Conservation (phyloP, 768 basidiomycete species). For the Tephrocybe sp. region DNA sequence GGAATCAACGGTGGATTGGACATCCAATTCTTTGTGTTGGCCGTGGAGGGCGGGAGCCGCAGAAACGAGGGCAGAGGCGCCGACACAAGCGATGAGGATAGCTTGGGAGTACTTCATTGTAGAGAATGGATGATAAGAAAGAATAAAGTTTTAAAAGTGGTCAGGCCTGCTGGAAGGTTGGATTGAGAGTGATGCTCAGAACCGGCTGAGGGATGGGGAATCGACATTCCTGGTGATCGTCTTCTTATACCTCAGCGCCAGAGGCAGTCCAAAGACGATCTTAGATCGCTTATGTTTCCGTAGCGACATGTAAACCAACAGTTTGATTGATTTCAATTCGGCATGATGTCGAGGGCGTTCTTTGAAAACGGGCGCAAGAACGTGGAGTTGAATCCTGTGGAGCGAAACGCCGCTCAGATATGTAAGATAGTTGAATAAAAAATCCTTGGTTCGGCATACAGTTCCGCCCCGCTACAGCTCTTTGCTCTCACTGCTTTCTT, state of each 20-base stretch:
- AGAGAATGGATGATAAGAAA: constrained; percentile 1
- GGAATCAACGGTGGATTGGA: neutral
- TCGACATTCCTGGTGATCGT: neutral
- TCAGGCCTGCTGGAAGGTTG: constrained; percentile 12
- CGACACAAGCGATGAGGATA: constrained; percentile 13
- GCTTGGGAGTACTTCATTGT: constrained; percentile 14
- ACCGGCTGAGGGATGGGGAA: constrained; percentile 14
- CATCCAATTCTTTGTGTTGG: neutral
- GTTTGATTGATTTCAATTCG: too few species aligned
- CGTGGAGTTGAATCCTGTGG: too few species aligned
- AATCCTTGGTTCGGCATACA: too few species aligned
- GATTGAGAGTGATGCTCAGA: constrained; percentile 11
- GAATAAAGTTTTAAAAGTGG: neutral
- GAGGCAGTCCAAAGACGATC: neutral
- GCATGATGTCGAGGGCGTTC: too few species aligned
- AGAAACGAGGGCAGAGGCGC: constrained; percentile 13
- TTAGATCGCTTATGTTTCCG: neutral
- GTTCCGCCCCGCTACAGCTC: too few species aligned
- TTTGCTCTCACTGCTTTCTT: too few species aligned
- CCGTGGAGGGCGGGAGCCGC: constrained; percentile 5
- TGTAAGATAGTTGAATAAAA: too few species aligned
- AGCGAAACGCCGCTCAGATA: too few species aligned
- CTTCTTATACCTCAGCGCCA: constrained; percentile 12
- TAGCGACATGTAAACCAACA: neutral
- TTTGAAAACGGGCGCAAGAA: too few species aligned